Conservation (phyloP, 495 filamentous ascomycete species). For the Immersiella caudata region DNA sequence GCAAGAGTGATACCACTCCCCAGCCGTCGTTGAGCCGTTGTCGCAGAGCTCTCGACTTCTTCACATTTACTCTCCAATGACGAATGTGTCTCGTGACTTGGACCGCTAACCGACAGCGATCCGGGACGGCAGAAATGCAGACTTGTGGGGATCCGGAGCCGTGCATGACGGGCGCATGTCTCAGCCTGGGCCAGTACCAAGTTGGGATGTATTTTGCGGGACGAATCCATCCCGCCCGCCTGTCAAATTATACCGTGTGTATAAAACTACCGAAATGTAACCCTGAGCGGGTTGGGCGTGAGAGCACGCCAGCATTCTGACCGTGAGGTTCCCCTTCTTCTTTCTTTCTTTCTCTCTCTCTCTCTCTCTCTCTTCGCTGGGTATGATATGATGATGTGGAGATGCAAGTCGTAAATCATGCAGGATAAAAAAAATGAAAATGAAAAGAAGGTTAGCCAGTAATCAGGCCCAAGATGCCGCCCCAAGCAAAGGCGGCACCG, state of each 20-base stretch:
- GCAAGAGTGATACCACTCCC: neutral
- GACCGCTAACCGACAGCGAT: neutral
- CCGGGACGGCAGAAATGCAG: neutral
- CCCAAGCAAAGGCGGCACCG: slow-evolving; percentile 53
- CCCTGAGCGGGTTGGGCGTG: neutral
- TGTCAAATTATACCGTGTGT: neutral
- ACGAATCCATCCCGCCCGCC: neutral
- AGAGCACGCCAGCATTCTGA: neutral
- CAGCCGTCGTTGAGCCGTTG: neutral
- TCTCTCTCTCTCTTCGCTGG: neutral
- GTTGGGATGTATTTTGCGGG: neutral
- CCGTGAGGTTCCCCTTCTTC: neutral
- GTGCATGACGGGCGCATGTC: neutral
- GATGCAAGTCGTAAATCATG: neutral
- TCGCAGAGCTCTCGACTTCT: neutral
- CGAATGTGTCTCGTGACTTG: neutral
- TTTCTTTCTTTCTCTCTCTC: neutral
- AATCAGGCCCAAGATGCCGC: slow-evolving; percentile 34
- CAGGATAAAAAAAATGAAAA: neutral
- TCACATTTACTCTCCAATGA: neutral
- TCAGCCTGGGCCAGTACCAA: neutral
- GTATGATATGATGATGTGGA: neutral
- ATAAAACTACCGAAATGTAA: neutral
- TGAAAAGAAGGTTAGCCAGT: slow-evolving; percentile 15
- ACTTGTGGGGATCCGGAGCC: neutral